Evolutionary conservation across 352 stramenopile species (phyloP), one percentile per base, ranked within the genome.

Genomic region (Globisporangium canariense): DNA sequence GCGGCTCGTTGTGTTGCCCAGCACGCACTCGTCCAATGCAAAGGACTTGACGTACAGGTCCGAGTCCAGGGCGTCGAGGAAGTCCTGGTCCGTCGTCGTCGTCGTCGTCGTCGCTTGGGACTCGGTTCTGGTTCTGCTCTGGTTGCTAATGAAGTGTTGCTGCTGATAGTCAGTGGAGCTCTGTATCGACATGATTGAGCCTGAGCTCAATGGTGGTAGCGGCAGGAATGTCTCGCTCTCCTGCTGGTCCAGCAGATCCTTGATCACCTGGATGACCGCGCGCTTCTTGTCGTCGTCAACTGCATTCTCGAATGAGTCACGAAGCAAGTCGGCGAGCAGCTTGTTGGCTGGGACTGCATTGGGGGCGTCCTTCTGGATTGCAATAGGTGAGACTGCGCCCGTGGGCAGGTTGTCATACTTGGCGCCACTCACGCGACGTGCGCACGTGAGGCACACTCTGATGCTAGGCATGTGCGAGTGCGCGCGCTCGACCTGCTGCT

Each of bases 371-470:
- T 59, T 54, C 20, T 72, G 62, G 34, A 81, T 60, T 18, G 50
- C 66, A 2, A 64, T 55, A 20, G 70, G 66, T 3, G 74, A 73
- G 13, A 71, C 47, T 16, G 51, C 56, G 1, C 51, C 59, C n/a
- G 68, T 62, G 8, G 73, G 64, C 25, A 81, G 50, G 40, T 74
- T 72, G 46, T 83, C 68, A 60, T 87, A 90, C 60, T 88, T 74
- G 16, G 77, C 76, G 6, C 74, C 66, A 52, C 88, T 70, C 18
- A 90, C 74, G 25, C 79, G 79, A 20, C 78, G 67, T 59, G 83
- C 70, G 57, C 81, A 90, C 57, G 74, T 71, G 53, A 75, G 64
- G 38, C 81, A 90, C 14, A 90, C 70, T n/a, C 77, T 71, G 16
- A 86, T 69, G 16, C 55, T 60, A 1, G 59, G 22, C 22, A 53